Evolutionary conservation across 768 basidiomycete genomes (phyloP).

Genomic region (Serendipita sp.): DNA sequence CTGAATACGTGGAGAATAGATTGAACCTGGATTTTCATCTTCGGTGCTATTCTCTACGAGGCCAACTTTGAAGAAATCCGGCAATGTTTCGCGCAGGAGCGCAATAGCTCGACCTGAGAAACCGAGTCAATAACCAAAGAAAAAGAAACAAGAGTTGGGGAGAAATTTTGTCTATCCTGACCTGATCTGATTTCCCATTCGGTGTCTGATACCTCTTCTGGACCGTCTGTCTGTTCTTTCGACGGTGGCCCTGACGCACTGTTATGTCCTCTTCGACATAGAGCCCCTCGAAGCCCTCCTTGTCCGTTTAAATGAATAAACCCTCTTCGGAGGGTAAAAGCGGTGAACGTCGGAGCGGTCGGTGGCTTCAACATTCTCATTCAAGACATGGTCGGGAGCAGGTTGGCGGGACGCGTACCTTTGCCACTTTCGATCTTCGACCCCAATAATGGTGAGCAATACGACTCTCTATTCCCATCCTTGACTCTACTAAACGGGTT

Average conservation of each 20-base stretch:
- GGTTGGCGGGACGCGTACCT: background rate
- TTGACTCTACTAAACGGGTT: background rate
- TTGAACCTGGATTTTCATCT: slow-evolving; percentile 13
- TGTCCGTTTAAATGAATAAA: too few relatives aligned
- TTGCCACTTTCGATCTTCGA: background rate
- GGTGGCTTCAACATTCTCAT: background rate
- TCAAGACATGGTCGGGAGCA: background rate
- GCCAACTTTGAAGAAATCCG: slow-evolving; percentile 52
- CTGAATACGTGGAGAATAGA: slow-evolving; percentile 47
- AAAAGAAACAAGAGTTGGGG: background rate
- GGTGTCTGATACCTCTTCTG: slow-evolving; percentile 36
- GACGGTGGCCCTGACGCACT: background rate
- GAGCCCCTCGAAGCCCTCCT: too few relatives aligned
- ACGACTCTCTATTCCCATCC: background rate
- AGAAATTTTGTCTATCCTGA: slow-evolving; percentile 22
- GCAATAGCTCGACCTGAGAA: slow-evolving; percentile 53
- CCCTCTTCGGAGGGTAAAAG: too few relatives aligned
- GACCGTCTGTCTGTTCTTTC: slow-evolving; percentile 6
- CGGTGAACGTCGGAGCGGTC: too few relatives aligned
- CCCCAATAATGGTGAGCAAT: background rate
- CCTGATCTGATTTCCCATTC: slow-evolving; percentile 73
- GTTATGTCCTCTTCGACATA: background rate
- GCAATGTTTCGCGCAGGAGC: slow-evolving; percentile 50
- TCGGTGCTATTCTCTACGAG: slow-evolving; percentile 28
- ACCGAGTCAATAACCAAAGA: background rate